Conservation (phyloP, 345 rosid species). For the Euphorbia tirucalli region DNA sequence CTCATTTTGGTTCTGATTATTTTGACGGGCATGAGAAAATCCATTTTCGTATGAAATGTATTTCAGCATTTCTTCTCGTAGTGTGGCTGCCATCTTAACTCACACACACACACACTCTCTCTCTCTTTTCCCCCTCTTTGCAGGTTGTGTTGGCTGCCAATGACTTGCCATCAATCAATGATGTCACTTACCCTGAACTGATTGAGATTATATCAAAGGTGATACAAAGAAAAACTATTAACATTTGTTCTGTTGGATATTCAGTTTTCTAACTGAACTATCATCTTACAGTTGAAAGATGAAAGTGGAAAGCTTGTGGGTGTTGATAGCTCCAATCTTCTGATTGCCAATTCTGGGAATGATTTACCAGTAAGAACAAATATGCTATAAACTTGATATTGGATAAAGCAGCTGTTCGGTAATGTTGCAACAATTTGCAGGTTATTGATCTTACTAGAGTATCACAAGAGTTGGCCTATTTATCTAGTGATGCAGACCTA, state of each 20-base stretch:
- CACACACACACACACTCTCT: too few relatives aligned
- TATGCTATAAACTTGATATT: background rate
- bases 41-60: background rate
- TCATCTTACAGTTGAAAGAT: conserved; percentile 73
- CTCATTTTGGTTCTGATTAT: background rate
- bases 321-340: conserved; percentile 77
- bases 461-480: conserved; percentile 84
- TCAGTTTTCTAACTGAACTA: conserved; percentile 29
- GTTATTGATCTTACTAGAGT: conserved; percentile 94
- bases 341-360: conserved; percentile 90
- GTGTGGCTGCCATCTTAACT: background rate
- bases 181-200: conserved; percentile 83
- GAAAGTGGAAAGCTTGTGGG: conserved; percentile 70
- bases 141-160: conserved; percentile 98
- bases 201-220: conserved; percentile 85
- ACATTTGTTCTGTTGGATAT: conserved; percentile 8
- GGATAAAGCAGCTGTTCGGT: background rate
- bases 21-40: background rate
- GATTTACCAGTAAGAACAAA: conserved; percentile 77
- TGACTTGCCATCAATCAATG: conserved; percentile 96
- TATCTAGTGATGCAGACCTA: conserved; percentile 81
- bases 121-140: conserved; percentile 8
- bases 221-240: conserved; percentile 12
- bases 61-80: background rate
- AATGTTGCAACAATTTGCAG: conserved; percentile 35